These are phyloP conservation scores for Fusarium heterosporum DNA, from an alignment of 2,329 filamentous ascomycete genomes.

Conservation along the genomic window DNA sequence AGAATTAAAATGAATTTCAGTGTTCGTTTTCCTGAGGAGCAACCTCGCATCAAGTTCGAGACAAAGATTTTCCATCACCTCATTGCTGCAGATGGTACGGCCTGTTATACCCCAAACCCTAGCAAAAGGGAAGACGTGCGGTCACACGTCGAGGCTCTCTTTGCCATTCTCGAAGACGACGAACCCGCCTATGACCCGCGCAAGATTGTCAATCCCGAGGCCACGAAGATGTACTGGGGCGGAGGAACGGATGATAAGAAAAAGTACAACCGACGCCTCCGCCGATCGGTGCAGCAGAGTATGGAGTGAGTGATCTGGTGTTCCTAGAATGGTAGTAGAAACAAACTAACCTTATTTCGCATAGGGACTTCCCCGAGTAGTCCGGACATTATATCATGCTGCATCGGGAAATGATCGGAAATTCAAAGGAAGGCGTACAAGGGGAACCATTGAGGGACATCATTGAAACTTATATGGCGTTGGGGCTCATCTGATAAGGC, in stretches of 20 bases:
- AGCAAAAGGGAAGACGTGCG: constrained; percentile 78
- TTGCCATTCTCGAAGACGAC: constrained; percentile 87
- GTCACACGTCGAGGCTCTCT: constrained; percentile 85
- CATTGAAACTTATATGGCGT: constrained; percentile 37
- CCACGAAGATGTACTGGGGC: constrained; percentile 89
- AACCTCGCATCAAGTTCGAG: constrained; percentile 84
- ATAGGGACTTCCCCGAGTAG: constrained; percentile 52
- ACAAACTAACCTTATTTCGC: constrained; percentile 8
- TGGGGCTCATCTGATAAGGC: constrained; percentile 20
- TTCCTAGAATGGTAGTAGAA: background rate
- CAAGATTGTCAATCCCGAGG: constrained; percentile 86
- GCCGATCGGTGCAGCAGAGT: constrained; percentile 79
- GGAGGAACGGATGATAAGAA: constrained; percentile 78
- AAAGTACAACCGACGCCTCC: constrained; percentile 82
- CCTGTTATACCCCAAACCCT: constrained; percentile 80
- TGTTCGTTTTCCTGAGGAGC: constrained; percentile 86
- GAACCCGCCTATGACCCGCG: constrained; percentile 89
- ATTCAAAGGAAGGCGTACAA: constrained; percentile 32
- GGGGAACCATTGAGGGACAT: constrained; percentile 25
- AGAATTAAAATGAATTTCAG: constrained; percentile 83
- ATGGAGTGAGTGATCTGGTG: constrained; percentile 63
- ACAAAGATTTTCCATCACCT: constrained; percentile 89
- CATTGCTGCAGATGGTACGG: constrained; percentile 81
- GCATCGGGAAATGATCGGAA: constrained; percentile 12
- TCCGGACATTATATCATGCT: background rate